Evolutionary conservation across 169 alveolate genomes (phyloP), one percentile per base, ranked within the genome.

Genomic region (Theileria equi): DNA sequence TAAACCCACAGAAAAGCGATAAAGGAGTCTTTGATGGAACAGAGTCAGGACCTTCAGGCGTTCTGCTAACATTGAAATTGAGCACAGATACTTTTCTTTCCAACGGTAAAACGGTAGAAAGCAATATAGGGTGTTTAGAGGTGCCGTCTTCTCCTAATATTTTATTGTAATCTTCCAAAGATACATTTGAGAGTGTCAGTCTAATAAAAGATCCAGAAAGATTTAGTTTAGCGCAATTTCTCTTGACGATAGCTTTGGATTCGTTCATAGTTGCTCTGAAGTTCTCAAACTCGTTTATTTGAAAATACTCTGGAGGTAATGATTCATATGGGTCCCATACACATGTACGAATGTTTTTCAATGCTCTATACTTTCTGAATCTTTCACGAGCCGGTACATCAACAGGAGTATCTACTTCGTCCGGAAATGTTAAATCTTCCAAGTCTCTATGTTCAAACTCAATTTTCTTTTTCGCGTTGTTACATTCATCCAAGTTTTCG

Each of bases 281-380:
- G 57, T 90, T 88, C 81, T 93, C 93, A 74, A 93, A 93, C 55
- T 92, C 94, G 60, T 91, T 92, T 50, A 95, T 84, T 43, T 92
- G 87, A 25, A 93, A 83, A 57, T 94, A 94, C 35, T 88, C 94
- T 38, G 78, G 62, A 11, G 98, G 98, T 19, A 95, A 84, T 45
- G 93, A 92, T 50, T 91, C 96, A 61, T 88, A 92, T n/a, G 96
- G 96, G 74, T 94, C 97, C 95, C 97, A 93, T 35, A 88, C 88
- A 36, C 95, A 90, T 26, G 92, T 89, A 60, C 90, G 90, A 52
- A 95, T 87, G 65, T 93, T 90, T 45, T 90, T 91, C 29, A 95
- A 68, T 17, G 95, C 95, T 67, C 96, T 72, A 85, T 94, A 95
- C 69, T 88, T 90, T 23, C 74, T 88, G 66, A 93, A 95, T 59